These are phyloP conservation scores for Lasiodiplodia gonubiensis DNA, from an alignment of 2,329 filamentous ascomycete genomes.

Conservation along the genomic window DNA sequence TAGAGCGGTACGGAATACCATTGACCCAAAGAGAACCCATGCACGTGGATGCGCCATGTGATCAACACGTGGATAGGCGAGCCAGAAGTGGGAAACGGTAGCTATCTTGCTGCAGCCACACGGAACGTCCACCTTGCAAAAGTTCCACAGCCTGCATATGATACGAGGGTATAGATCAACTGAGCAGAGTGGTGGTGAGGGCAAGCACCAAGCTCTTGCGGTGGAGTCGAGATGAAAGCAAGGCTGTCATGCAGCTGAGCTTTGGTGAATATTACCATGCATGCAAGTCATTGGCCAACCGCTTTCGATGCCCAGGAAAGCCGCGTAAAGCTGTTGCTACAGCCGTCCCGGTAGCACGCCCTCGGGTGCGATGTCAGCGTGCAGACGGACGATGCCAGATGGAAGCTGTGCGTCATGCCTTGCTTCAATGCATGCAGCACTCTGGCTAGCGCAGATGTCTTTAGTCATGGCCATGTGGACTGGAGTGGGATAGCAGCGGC, in stretches of 20 bases:
- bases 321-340: too few relatives aligned
- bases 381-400: neutral
- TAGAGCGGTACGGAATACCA: neutral
- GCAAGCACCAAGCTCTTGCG: too few relatives aligned
- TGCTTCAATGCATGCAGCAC: neutral
- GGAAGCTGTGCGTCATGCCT: neutral
- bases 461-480: neutral
- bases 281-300: too few relatives aligned
- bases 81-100: conserved; percentile 1
- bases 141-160: neutral
- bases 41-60: neutral
- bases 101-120: conserved; percentile 8
- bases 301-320: too few relatives aligned
- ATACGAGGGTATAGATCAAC: too few relatives aligned
- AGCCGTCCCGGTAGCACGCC: too few relatives aligned
- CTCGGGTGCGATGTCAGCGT: too few relatives aligned
- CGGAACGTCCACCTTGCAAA: neutral
- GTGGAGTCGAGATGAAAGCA: too few relatives aligned
- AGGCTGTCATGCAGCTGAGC: too few relatives aligned
- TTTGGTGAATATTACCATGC: too few relatives aligned
- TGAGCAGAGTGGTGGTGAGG: too few relatives aligned
- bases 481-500: neutral
- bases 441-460: neutral
- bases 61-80: neutral
- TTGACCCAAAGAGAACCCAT: neutral